A percentile compares a stretch with the other conserved stretches of the same genome.
Conservation (phyloP, 2,329 filamentous ascomycete species). For the Trichoderma hamatum region DNA sequence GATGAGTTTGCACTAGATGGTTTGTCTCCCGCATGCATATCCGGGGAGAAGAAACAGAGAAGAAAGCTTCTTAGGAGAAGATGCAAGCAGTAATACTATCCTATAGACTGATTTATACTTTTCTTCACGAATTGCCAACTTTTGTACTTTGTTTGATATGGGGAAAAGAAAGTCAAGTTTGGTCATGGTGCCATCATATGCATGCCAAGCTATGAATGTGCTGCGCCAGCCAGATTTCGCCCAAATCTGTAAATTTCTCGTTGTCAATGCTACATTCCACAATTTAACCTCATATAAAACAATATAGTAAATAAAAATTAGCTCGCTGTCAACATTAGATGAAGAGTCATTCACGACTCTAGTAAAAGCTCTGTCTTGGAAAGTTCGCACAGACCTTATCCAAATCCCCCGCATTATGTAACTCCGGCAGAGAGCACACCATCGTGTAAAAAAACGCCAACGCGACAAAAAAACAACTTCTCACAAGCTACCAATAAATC, state of each 20-base stretch:
- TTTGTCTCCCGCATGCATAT: neutral
- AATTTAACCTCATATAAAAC: neutral
- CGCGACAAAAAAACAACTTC: neutral
- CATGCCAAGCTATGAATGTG: neutral
- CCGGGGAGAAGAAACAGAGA: neutral
- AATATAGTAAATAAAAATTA: neutral
- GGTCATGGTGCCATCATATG: neutral
- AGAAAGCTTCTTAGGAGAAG: neutral
- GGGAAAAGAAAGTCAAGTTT: neutral
- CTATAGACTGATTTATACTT: neutral
- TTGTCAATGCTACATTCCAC: neutral
- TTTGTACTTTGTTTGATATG: neutral
- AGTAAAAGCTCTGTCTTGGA: neutral
- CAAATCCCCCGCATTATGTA: neutral
- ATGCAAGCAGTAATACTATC: neutral
- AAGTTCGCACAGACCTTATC: neutral
- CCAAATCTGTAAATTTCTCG: neutral
- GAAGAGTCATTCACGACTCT: neutral
- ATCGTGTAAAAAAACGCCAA: neutral
- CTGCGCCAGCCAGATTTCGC: neutral
- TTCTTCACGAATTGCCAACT: accelerated
- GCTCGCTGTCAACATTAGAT: neutral
- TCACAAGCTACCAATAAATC: neutral
- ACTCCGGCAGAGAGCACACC: neutral
- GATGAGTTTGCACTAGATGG: neutral